Base-by-base conservation (phyloP, 2,329 filamentous ascomycete species). In the Ceratocystis lukuohia region DNA sequence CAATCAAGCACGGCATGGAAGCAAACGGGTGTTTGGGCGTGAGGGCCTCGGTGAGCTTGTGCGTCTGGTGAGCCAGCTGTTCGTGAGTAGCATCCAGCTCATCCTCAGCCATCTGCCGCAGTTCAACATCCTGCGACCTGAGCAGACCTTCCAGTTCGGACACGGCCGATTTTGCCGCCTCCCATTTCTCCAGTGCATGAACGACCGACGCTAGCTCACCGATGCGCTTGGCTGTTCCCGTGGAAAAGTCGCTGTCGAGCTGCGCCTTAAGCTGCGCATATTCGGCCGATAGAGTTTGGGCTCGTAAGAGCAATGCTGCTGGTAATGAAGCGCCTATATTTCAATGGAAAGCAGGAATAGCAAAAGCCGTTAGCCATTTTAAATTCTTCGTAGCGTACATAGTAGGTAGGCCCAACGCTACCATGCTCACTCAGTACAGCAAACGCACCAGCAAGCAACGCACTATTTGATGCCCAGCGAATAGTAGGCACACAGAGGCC, bases 11-110 rank as follows among this genome's bases (percentile, higher is more conserved):
- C 65, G 92, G 91, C 71, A 97, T 82, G 69, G 91, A 83, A 41
- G 90, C 90, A 74, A 96, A 99, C 2, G 92, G 89, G 74, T 99
- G 92, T 50, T 85, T 84, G 0, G 94, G 94, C 17, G 96, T 88
- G 65, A 99, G 81, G 59, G 88, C 85, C 25, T 82, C 84, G 30
- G 90, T 90, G 56, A 99, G 81, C 45, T 82, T 83, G 46, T 80
- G 80, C 0, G 85, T 85, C 30, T 95, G 82, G 0, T 76, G 73
- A 2, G 82, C 79, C 28, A 96, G 81, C 67, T 82, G 79, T 5
- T 80, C 76, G 17, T 81, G 78, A 10, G 89, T 91, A 2, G 81
- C 75, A n/a, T 79, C 77, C 7, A 97, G 80, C 74, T 99, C 94
- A 69, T 96, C 91, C n/a, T 81, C 77, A 10, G 95, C 86, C 65